phyloP scores from a whole-genome alignment of 495 filamentous ascomycete species.

The Trichoderma asperelloides region DNA sequence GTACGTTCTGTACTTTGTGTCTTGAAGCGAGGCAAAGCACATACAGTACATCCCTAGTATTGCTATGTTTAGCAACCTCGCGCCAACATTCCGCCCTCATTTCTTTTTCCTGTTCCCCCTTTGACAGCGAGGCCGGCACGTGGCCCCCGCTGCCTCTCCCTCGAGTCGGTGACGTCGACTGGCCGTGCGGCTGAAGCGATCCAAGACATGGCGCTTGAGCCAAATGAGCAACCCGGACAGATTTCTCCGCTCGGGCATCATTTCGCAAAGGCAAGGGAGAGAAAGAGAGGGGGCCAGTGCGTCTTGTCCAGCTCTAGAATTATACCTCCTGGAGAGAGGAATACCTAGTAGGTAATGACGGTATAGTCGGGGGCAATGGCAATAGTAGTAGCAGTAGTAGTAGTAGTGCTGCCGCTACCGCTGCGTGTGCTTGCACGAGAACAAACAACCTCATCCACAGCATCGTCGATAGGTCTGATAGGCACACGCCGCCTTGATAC shows the following conservation, averaged over 20 bases:
- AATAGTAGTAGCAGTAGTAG: not conserved
- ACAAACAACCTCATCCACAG: not conserved
- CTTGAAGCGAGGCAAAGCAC: not conserved
- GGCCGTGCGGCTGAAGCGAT: not conserved
- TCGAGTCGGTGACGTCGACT: not conserved
- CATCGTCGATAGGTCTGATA: not conserved
- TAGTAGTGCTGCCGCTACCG: not conserved
- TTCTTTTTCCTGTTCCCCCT: not conserved
- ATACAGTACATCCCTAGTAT: not conserved
- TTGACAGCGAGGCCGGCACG: not conserved
- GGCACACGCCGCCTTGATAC: not conserved
- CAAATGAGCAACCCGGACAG: not conserved
- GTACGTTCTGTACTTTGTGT: not conserved
- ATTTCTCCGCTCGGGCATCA: not conserved
- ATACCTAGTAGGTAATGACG: no score
- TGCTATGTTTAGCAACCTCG: constrained; percentile 1
- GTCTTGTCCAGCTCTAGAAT: not conserved
- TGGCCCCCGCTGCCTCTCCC: not conserved
- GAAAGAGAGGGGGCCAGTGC: not conserved
- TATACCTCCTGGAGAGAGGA: not conserved
- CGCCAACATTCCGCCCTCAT: not conserved
- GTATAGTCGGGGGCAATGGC: no score
- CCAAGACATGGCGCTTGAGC: not conserved
- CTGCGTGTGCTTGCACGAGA: not conserved
- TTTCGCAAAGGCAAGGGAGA: not conserved